These are phyloP conservation scores for Lablab purpureus DNA, from an alignment of 306 rosid species.

Conservation along the genomic window DNA sequence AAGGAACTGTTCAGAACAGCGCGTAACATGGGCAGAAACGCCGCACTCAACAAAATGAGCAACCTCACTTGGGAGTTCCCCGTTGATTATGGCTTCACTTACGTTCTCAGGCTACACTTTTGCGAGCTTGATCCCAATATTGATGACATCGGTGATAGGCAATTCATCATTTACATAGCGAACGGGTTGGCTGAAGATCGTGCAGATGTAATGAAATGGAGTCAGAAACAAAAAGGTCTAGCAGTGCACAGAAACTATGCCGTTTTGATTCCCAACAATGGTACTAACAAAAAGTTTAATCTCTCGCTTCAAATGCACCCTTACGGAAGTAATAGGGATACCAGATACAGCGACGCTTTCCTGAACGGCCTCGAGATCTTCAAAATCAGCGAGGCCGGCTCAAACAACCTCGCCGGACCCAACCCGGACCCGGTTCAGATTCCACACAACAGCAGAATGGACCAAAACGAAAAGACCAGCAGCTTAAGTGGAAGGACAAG, in stretches of 20 bases:
- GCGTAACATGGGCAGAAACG: conserved; percentile 35
- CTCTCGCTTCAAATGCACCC: conserved; percentile 45
- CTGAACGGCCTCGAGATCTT: conserved; percentile 65
- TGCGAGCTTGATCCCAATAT: conserved; percentile 41
- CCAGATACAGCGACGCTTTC: not conserved
- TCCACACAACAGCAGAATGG: not conserved
- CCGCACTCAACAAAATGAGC: not conserved
- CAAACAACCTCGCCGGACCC: not conserved
- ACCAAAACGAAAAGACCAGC: not conserved
- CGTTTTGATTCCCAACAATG: not conserved
- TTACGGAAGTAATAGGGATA: fast-evolving
- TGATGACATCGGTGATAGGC: fast-evolving
- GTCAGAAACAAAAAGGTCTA: not conserved
- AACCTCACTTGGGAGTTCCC: conserved; percentile 51
- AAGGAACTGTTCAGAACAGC: conserved; percentile 18
- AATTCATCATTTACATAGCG: conserved; percentile 46
- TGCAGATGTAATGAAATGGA: conserved; percentile 39
- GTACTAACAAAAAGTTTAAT: conserved; percentile 7
- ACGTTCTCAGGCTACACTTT: conserved; percentile 55
- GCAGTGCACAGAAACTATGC: conserved; percentile 41
- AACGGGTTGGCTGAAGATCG: not conserved
- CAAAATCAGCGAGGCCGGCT: conserved; percentile 36
- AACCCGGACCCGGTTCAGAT: not conserved
- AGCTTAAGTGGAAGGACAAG: not conserved
- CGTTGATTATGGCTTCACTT: conserved; percentile 25